Evolutionary conservation across 371 early-diverging fungal genomes (phyloP).

Genomic region (Circinella minor): DNA sequence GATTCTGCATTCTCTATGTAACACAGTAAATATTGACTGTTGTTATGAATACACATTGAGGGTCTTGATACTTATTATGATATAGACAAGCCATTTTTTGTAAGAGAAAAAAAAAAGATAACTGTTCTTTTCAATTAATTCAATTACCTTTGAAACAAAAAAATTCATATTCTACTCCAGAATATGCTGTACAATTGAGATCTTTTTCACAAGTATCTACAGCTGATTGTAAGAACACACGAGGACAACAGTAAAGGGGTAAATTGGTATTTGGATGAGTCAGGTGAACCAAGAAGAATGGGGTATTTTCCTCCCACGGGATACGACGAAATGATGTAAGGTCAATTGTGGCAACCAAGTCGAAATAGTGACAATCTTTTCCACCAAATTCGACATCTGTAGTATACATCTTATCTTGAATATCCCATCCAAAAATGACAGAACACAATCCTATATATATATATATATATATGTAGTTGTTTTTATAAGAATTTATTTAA

Average conservation of each 20-base stretch:
- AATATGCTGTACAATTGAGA: conserved; percentile 61
- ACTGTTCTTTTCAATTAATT: no score
- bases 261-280: conserved; percentile 56
- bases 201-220: conserved; percentile 42
- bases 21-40: neutral
- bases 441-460: conserved; percentile 76
- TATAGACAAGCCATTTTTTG: neutral
- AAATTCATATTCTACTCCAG: conserved; percentile 85
- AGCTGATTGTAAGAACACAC: conserved; percentile 63
- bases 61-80: no score
- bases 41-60: neutral
- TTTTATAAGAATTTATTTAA: neutral
- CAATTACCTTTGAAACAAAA: conserved; percentile 79
- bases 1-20: conserved; percentile 69
- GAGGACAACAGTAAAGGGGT: conserved; percentile 72
- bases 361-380: conserved; percentile 56
- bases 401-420: conserved; percentile 61
- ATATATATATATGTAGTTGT: neutral
- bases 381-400: conserved; percentile 32
- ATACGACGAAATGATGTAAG: conserved; percentile 68
- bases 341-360: conserved; percentile 76
- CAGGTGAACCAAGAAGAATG: conserved; percentile 78
- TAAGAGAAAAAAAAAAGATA: neutral
- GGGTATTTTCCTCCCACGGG: conserved; percentile 80
- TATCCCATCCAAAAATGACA: conserved; percentile 89